A percentile compares a stretch with the other conserved stretches of the same genome.
These are phyloP conservation scores for Lepidium sativum DNA, from an alignment of 345 rosid species.

Conservation along the genomic window DNA sequence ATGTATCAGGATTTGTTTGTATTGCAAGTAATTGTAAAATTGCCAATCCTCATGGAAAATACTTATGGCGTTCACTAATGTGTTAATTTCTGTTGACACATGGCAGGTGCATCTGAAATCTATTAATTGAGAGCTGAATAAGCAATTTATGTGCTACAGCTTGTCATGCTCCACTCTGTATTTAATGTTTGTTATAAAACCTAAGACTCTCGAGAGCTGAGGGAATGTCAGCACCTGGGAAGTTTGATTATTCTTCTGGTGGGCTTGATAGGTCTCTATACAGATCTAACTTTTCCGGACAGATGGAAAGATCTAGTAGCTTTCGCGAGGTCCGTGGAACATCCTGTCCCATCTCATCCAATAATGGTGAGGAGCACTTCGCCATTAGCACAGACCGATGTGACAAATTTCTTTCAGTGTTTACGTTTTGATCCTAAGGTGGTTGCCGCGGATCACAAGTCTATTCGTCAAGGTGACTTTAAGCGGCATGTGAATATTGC, in stretches of 20 bases:
- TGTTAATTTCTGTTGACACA: neutral
- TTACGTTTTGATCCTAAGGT: constrained; percentile 64
- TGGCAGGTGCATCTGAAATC: constrained; percentile 41
- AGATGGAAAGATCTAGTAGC: constrained; percentile 79
- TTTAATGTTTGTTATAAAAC: constrained; percentile 32
- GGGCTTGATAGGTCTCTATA: constrained; percentile 71
- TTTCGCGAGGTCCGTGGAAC: constrained; percentile 76
- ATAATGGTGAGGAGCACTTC: constrained; percentile 56
- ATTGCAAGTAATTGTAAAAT: neutral
- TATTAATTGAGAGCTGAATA: constrained; percentile 21
- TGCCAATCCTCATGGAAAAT: neutral
- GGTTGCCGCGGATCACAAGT: constrained; percentile 67
- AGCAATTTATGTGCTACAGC: constrained; percentile 42
- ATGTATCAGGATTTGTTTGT: constrained; percentile 1
- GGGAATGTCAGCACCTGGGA: constrained; percentile 77
- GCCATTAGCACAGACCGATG: constrained; percentile 51
- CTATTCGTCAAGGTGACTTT: constrained; percentile 64
- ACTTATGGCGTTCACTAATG: neutral
- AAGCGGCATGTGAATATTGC: constrained; percentile 55
- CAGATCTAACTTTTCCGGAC: constrained; percentile 65
- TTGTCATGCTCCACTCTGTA: constrained; percentile 54
- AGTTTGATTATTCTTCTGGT: constrained; percentile 71
- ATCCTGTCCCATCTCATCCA: constrained; percentile 49
- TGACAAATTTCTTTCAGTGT: constrained; percentile 62
- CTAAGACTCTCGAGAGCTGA: constrained; percentile 38